Evolutionary conservation across 331 rosid genomes (phyloP).

Genomic region (Prunus yedoensis): DNA sequence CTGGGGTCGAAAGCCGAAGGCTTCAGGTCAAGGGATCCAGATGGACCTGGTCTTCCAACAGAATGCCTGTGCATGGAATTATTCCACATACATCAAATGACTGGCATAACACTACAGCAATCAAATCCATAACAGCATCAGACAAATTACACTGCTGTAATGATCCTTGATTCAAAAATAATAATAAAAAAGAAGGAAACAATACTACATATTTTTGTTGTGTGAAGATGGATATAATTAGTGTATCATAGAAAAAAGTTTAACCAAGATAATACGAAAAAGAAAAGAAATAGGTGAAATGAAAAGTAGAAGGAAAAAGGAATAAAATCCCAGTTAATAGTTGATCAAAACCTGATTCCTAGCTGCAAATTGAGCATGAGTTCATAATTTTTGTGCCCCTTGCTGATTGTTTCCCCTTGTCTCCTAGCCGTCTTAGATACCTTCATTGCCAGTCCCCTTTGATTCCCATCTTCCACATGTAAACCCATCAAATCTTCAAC

Average conservation of each 20-base stretch:
- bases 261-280: neutral
- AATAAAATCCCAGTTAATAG: neutral
- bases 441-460: conserved; percentile 34
- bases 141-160: no score
- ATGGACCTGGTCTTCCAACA: conserved; percentile 79
- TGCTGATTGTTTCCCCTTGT: conserved; percentile 70
- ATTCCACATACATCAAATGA: conserved; percentile 7
- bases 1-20: conserved; percentile 86
- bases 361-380: conserved; percentile 82
- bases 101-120: neutral
- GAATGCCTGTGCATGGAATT: conserved; percentile 55
- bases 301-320: neutral
- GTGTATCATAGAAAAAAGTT: neutral
- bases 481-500: conserved; percentile 39
- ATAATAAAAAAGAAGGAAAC: no score
- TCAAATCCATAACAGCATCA: neutral
- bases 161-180: no score
- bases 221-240: no score
- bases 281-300: neutral
- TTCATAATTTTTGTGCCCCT: conserved; percentile 75
- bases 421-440: conserved; percentile 53
- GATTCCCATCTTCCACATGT: conserved; percentile 31
- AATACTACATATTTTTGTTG: no score
- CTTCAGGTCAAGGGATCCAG: conserved; percentile 64
- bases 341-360: conserved; percentile 57